phyloP scores from a whole-genome alignment of 164 flowering plant species.

The Tetracentron sinense region DNA sequence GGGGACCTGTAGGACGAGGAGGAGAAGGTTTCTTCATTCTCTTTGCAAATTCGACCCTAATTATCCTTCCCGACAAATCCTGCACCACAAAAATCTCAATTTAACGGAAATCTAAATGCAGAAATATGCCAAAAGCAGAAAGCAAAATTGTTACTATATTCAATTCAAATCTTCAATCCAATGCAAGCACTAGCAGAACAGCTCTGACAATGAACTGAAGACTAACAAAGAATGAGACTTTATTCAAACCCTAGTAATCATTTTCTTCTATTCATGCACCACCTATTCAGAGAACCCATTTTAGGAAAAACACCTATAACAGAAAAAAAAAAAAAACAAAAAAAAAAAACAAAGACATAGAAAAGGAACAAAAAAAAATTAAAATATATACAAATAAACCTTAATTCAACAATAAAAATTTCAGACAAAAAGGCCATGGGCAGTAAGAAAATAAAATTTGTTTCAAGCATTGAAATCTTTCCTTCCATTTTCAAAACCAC shows the following conservation, averaged over 20 bases:
- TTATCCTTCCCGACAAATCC: conserved; percentile 72
- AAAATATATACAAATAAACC: no score
- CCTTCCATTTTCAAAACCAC: background rate
- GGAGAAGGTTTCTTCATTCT: conserved; percentile 58
- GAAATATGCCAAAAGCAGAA: background rate
- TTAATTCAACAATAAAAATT: no score
- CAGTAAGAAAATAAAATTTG: no score
- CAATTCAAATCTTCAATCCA: background rate
- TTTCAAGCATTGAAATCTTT: background rate
- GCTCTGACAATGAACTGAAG: no score
- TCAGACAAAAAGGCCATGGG: background rate
- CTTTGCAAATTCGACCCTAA: conserved; percentile 70
- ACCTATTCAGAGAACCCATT: no score
- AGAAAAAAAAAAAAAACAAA: no score
- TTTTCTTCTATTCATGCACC: no score
- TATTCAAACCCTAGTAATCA: no score
- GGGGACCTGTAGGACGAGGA: conserved; percentile 29
- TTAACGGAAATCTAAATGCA: background rate
- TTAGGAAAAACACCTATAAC: no score
- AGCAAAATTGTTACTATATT: background rate
- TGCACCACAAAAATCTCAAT: conserved; percentile 36
- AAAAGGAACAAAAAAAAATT: no score
- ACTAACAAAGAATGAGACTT: no score
- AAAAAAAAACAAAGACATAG: no score
- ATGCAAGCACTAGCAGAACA: background rate